phyloP scores from a whole-genome alignment of 2,329 filamentous ascomycete genomes.

The Trichoderma lentiforme region DNA sequence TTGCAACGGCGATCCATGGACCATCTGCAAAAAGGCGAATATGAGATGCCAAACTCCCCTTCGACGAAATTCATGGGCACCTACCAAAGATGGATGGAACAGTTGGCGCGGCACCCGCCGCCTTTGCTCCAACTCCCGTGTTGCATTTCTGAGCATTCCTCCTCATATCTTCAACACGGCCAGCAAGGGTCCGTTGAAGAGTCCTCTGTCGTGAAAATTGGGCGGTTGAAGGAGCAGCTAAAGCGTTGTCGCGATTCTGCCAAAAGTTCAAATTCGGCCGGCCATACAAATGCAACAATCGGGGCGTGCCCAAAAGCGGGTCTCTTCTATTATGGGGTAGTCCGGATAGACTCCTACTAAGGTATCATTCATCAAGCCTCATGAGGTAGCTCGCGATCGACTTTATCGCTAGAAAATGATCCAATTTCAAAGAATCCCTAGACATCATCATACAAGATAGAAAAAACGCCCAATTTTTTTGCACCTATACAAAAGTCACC shows the following conservation, averaged over 20 bases:
- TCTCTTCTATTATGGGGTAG: not conserved
- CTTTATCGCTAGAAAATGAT: not conserved
- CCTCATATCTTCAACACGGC: constrained; percentile 30
- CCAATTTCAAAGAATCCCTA: not conserved
- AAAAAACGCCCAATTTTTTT: constrained; percentile 6
- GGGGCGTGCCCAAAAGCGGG: constrained; percentile 20
- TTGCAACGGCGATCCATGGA: not conserved
- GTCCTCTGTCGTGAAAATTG: not conserved
- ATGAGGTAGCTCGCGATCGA: not conserved
- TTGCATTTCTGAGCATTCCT: constrained; percentile 37
- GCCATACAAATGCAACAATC: constrained; percentile 30
- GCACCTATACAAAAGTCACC: not conserved
- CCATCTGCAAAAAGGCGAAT: constrained; percentile 10
- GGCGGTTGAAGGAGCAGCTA: not conserved
- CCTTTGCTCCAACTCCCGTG: constrained; percentile 31
- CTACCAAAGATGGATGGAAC: constrained; percentile 25
- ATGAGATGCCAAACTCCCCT: not conserved
- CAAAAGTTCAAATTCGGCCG: constrained; percentile 16
- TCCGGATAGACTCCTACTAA: not conserved
- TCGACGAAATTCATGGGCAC: not conserved
- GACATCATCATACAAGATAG: not conserved
- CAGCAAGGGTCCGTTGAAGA: constrained; percentile 10
- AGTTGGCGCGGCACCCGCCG: constrained; percentile 27
- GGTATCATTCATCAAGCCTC: not conserved
- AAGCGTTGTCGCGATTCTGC: not conserved